These are phyloP conservation scores for Chrysanthemum seticuspe DNA, from an alignment of 129 eudicot genomes.

Conservation along the genomic window DNA sequence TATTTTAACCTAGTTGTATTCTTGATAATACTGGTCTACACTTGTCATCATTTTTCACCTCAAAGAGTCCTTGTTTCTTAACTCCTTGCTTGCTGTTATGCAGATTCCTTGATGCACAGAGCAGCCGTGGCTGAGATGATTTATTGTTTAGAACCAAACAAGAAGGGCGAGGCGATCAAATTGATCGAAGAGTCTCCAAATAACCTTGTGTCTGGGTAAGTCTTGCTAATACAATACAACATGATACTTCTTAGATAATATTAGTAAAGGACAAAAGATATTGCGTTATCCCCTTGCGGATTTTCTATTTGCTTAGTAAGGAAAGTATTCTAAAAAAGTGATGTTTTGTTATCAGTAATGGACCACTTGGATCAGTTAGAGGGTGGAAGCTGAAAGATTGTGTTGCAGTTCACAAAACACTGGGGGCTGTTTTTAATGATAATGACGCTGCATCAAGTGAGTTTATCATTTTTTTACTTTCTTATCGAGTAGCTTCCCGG, in stretches of 20 bases:
- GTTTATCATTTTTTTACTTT: conserved; percentile 5
- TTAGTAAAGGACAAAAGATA: background rate
- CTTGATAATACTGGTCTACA: background rate
- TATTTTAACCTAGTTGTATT: background rate
- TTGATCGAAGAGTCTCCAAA: conserved; percentile 76
- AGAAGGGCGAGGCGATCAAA: conserved; percentile 62
- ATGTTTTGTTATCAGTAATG: conserved; percentile 47
- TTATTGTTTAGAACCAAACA: conserved; percentile 68
- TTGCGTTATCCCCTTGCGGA: background rate
- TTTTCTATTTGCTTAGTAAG: background rate
- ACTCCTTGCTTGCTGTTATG: conserved; percentile 15
- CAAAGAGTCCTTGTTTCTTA: background rate
- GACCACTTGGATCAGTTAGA: conserved; percentile 44
- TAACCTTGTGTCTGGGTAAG: conserved; percentile 44
- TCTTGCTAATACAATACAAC: background rate
- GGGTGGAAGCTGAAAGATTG: conserved; percentile 77
- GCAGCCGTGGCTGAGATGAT: conserved; percentile 88
- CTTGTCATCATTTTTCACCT: conserved; percentile 7
- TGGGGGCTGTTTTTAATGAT: conserved; percentile 44
- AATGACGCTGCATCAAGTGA: conserved; percentile 72
- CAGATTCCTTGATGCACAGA: conserved; percentile 96
- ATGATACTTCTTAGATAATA: background rate
- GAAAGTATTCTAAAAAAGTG: background rate
- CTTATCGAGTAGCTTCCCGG: conserved; percentile 2
- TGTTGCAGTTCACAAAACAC: conserved; percentile 68